phyloP scores from a whole-genome alignment of 176 grass and related monocot species.

The Avena sativa region DNA sequence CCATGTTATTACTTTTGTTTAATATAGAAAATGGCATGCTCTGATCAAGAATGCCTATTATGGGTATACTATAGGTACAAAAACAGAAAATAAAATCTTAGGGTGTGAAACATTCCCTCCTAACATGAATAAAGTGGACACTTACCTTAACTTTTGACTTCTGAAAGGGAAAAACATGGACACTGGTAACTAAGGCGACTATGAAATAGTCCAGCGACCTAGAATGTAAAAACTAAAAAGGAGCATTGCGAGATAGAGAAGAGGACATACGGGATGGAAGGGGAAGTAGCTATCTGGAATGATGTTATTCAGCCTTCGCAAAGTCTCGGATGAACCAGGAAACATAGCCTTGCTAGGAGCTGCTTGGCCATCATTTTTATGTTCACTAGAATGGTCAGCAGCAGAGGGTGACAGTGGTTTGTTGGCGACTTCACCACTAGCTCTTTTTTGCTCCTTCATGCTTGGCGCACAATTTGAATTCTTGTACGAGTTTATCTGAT shows the following conservation, averaged over 20 bases:
- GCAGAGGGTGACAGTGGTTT: constrained; percentile 34
- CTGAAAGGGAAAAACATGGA: constrained; percentile 12
- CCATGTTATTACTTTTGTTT: constrained; percentile 38
- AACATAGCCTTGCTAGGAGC: constrained; percentile 39
- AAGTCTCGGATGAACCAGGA: constrained; percentile 54
- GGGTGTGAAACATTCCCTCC: constrained; percentile 5
- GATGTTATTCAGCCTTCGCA: constrained; percentile 67
- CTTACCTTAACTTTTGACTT: constrained; percentile 13
- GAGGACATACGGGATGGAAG: constrained; percentile 75
- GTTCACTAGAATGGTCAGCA: constrained; percentile 45
- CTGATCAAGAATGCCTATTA: constrained; percentile 23
- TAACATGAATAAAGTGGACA: constrained; percentile 40
- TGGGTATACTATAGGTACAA: constrained; percentile 11
- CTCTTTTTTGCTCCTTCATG: constrained; percentile 57
- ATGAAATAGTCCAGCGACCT: neutral
- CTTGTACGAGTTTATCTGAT: constrained; percentile 63
- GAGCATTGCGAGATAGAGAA: constrained; percentile 28
- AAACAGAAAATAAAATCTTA: neutral
- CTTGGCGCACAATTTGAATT: constrained; percentile 46
- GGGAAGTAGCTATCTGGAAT: constrained; percentile 86
- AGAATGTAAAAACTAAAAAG: constrained; percentile 36
- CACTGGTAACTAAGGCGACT: neutral
- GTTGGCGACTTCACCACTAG: constrained; percentile 48
- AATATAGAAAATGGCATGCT: neutral
- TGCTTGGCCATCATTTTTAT: constrained; percentile 51